phyloP scores from a whole-genome alignment of 2,329 filamentous ascomycete species.

The Colletotrichum sp. region DNA sequence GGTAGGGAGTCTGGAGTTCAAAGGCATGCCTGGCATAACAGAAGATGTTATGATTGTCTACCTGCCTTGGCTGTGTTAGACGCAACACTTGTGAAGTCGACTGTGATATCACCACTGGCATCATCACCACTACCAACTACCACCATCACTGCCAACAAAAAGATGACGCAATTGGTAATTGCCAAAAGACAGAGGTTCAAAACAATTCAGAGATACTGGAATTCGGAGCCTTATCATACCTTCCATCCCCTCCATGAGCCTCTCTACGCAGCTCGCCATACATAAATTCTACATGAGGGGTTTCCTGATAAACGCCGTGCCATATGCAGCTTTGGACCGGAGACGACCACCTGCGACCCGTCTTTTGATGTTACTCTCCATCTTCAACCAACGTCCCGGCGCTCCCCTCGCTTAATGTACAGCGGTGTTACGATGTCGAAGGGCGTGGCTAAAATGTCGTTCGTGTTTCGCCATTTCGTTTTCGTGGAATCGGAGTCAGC shows the following conservation, averaged over 20 bases:
- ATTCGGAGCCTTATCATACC: constrained; percentile 16
- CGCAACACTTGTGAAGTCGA: background rate
- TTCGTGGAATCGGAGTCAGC: background rate
- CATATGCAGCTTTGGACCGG: constrained; percentile 32
- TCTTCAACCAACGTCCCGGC: background rate
- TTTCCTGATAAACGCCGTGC: constrained; percentile 37
- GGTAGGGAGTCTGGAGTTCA: background rate
- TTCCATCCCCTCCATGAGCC: constrained; percentile 4
- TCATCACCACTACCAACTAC: background rate
- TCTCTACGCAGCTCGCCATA: constrained; percentile 23
- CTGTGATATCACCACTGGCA: background rate
- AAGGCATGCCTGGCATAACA: background rate
- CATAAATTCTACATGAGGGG: constrained; percentile 36
- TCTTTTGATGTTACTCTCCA: constrained; percentile 12
- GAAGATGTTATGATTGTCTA: background rate
- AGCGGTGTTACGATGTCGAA: constrained; percentile 6
- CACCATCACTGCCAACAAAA: background rate
- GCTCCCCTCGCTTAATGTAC: constrained; percentile 18
- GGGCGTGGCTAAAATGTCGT: constrained; percentile 6
- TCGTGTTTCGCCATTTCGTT: background rate
- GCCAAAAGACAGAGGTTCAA: background rate
- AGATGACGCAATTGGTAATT: background rate
- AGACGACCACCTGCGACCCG: constrained; percentile 18
- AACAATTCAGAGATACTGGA: constrained; percentile 14
- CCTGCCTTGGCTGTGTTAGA: background rate